These are phyloP conservation scores for Narthecium ossifragum DNA, from an alignment of 106 monocot genomes.

Conservation along the genomic window DNA sequence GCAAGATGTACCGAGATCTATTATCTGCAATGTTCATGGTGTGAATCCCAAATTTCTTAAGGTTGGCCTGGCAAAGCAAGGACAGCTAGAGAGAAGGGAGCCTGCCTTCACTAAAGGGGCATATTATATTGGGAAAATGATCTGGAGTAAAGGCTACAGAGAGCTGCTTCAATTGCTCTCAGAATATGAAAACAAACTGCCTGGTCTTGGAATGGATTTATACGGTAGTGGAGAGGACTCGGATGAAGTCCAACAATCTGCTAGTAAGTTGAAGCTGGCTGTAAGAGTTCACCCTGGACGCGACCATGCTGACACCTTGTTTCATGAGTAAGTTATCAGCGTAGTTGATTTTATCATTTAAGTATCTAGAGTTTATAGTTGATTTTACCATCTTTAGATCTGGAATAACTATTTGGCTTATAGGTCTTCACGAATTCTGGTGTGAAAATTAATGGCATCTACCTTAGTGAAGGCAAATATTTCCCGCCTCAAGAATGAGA, in stretches of 20 bases:
- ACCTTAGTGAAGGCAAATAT: too few species aligned
- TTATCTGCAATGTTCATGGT: constrained; percentile 93
- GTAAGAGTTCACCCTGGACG: constrained; percentile 65
- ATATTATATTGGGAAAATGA: constrained; percentile 90
- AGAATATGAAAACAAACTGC: constrained; percentile 45
- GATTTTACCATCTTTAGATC: too few species aligned
- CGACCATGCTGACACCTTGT: constrained; percentile 77
- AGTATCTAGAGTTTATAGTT: too few species aligned
- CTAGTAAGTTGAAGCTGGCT: constrained; percentile 28
- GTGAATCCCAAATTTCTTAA: constrained; percentile 92
- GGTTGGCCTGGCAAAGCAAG: constrained; percentile 52
- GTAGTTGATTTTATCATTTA: too few species aligned
- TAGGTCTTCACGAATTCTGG: too few species aligned
- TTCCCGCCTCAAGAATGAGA: too few species aligned
- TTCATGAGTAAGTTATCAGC: constrained; percentile 77
- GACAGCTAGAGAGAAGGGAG: constrained; percentile 33
- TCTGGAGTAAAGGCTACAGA: constrained; percentile 85
- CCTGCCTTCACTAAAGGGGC: constrained; percentile 53
- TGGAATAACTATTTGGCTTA: too few species aligned
- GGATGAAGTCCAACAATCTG: constrained; percentile 49
- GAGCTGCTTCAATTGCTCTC: constrained; percentile 70
- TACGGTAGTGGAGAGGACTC: constrained; percentile 83
- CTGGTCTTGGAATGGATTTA: constrained; percentile 58
- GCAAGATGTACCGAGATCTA: constrained; percentile 80
- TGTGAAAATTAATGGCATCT: too few species aligned